Base-by-base conservation (phyloP, 345 rosid species). In the Hibiscus tridactylites region DNA sequence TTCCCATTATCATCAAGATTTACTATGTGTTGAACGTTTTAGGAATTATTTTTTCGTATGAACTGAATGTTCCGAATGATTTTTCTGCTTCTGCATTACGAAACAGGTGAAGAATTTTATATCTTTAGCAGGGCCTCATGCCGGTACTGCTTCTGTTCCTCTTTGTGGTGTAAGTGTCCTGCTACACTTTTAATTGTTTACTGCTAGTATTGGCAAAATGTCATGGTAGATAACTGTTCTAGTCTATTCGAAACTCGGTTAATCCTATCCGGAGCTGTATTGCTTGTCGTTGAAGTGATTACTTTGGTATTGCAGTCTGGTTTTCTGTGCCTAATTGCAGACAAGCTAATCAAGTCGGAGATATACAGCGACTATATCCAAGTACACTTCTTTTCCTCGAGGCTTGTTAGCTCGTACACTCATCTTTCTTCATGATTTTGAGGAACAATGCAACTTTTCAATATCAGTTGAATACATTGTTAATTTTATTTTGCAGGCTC, bases 71-170 rank as follows among this genome's bases (percentile, higher is more conserved):
- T 42, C 9, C 13, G 2, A 6, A 49, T 19, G 73, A 75, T 33
- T 70, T 73, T 73, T 71, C 9, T 61, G 44, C 67, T 50, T 58
- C 16, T 53, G 26, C n/a, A 9, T 72, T 46, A 65, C 58, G 77
- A 66, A 73, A 81, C 86, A 90, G 92, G 93, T 94, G 35, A 81
- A 79, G 78, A 94, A 91, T 82, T 91, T 83, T 71, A 76, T 94
- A 74, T 91, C 98, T 31, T 79, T 94, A 64, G 98, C 81, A 60
- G 98, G 98, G 72, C 98, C 97, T 73, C 97, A 94, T 81, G 97
- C 98, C 77, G 98, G 98, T 13, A 84, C 93, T 62, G 95, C 98
- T 73, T 90, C 97, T 72, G 92, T 91, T 75, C 97, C 98, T 85
- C 82, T 88, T 65, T 94, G 98, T 75, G 96, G 94, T 75, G 98